phyloP scores from a whole-genome alignment of 2,329 filamentous ascomycete species.

The Colletotrichum tofieldiae region DNA sequence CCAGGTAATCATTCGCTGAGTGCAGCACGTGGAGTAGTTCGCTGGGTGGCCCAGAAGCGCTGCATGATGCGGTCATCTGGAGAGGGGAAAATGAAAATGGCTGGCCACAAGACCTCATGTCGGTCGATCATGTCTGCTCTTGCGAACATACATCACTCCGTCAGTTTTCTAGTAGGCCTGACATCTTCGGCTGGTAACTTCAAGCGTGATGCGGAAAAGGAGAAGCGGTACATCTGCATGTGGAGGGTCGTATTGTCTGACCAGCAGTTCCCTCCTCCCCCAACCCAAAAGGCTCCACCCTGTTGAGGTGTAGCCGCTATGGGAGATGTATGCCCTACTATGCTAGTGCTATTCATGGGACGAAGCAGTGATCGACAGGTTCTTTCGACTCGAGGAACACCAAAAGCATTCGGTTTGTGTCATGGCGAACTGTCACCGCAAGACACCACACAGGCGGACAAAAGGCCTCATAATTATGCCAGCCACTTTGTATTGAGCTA shows the following conservation, averaged over 20 bases:
- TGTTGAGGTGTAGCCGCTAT: slow-evolving; percentile 16
- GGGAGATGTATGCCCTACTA: not conserved
- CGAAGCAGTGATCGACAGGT: slow-evolving; percentile 34
- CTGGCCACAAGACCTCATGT: slow-evolving; percentile 31
- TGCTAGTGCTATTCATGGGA: slow-evolving; percentile 14
- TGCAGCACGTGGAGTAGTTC: slow-evolving; percentile 35
- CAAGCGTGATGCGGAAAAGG: slow-evolving; percentile 8
- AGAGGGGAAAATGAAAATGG: slow-evolving; percentile 23
- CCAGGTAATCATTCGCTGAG: not conserved
- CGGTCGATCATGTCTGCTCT: slow-evolving; percentile 18
- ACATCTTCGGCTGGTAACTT: slow-evolving; percentile 9
- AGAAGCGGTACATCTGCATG: slow-evolving; percentile 11
- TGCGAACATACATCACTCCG: slow-evolving; percentile 9
- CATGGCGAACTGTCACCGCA: slow-evolving; percentile 20
- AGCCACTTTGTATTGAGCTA: slow-evolving; percentile 1
- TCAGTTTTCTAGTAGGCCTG: slow-evolving; percentile 14
- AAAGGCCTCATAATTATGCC: not conserved
- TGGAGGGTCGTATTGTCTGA: slow-evolving; percentile 8
- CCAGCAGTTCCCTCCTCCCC: slow-evolving; percentile 1
- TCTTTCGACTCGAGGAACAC: slow-evolving; percentile 4
- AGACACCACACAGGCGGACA: not conserved
- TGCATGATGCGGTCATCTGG: slow-evolving; percentile 43
- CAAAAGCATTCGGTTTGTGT: slow-evolving; percentile 7
- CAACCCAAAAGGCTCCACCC: slow-evolving; percentile 10
- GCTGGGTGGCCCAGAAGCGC: slow-evolving; percentile 19